Base-by-base conservation (phyloP, 78 protist species). In the Acrasis kona region DNA sequence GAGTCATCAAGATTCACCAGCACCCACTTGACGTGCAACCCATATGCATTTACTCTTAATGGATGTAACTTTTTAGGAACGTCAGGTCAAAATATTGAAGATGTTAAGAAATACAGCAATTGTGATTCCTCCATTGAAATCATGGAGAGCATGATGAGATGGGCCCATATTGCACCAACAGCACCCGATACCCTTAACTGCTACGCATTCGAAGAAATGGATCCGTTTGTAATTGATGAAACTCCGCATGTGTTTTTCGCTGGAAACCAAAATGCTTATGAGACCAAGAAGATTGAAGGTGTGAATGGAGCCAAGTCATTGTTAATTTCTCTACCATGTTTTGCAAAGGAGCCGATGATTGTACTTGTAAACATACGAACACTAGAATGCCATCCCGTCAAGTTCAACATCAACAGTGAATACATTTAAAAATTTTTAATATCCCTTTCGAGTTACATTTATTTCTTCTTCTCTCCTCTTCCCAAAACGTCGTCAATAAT, bases 101-200 rank as follows among this genome's bases (percentile, higher is more conserved):
- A 81, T 41, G 30, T 78, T 35, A 50, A 39, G 50, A 50, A 64
- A 39, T 2, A 70, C 38, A 12, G 10, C 5, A 72, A 50, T 12
- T 29, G 19, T 28, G 5, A 9, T 3, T 6, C 69, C 34, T 40
- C 81, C 28, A 1, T 1, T 12, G 70, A 1, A 3, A 3, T 77
- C n/a, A 41, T 74, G 72, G 75, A 3, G 28, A 3, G 1, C 34
- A 5, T 38, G 70, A 12, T 81, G n/a, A 4, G n/a, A 58, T 78
- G 81, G 36, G 37, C 74, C 31, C 83, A 2, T 12, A 2, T 70
- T 8, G 31, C 58, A n/a, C 85, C 85, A 19, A 76, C 81, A 36
- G 79, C 82, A 10, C 85, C 85, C 1, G 83, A 81, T 57, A 77
- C 85, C 41, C 72, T 81, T 10, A 31, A 4, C 1, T 77, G 83